phyloP scores from a whole-genome alignment of 108 stramenopile genomes.

The Licmophora abbreviata region DNA sequence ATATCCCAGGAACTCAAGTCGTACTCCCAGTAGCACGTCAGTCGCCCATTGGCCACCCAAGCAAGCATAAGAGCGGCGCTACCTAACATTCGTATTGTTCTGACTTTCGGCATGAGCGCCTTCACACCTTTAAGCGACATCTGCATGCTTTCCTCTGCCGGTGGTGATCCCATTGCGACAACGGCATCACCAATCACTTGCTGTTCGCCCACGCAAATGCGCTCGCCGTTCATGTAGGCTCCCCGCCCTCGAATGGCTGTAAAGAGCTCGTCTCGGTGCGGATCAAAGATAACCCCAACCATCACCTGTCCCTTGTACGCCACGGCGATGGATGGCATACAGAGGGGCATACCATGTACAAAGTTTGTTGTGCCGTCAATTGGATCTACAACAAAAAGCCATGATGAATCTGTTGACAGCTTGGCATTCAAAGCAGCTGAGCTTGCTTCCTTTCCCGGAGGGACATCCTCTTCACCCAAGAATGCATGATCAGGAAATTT shows the following conservation, averaged over 20 bases:
- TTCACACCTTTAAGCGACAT: conserved; percentile 57
- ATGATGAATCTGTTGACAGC: conserved; percentile 15
- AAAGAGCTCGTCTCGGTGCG: conserved; percentile 75
- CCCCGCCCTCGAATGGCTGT: conserved; percentile 65
- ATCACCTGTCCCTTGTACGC: conserved; percentile 62
- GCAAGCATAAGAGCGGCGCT: conserved; percentile 74
- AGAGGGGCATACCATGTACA: conserved; percentile 75
- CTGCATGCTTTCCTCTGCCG: conserved; percentile 51
- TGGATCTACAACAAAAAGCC: conserved; percentile 72
- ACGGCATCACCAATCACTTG: conserved; percentile 25
- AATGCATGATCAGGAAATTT: conserved; percentile 61
- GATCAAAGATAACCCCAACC: conserved; percentile 83
- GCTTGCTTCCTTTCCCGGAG: conserved; percentile 66
- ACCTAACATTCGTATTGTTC: conserved; percentile 75
- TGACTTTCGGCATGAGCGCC: conserved; percentile 59
- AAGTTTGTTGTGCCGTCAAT: conserved; percentile 68
- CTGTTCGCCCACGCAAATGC: conserved; percentile 9
- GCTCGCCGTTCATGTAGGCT: conserved; percentile 61
- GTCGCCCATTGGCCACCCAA: conserved; percentile 74
- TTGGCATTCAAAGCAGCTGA: conserved; percentile 54
- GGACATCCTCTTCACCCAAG: conserved; percentile 88
- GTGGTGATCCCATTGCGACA: conserved; percentile 69
- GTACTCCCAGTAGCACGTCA: conserved; percentile 71
- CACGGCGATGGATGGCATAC: conserved; percentile 73
- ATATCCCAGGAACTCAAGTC: conserved; percentile 82